A percentile compares a stretch with the other conserved stretches of the same genome.
Evolutionary conservation across 2,329 filamentous ascomycete genomes (phyloP).

Genomic region (Xylariaceae sp.): DNA sequence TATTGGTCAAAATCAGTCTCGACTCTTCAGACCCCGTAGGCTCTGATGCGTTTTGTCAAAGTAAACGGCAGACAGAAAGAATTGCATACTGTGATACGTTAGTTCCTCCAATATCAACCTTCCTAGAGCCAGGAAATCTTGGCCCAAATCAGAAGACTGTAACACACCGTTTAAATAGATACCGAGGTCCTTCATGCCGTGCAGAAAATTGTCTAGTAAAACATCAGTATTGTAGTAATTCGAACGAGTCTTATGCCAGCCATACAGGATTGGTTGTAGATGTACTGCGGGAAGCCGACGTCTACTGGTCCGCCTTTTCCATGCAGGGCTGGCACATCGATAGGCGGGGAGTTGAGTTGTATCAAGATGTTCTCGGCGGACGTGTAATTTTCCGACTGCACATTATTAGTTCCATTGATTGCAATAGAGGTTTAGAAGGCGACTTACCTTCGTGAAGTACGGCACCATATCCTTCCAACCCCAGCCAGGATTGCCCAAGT

Average conservation of each 20-base stretch:
- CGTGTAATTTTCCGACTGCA: slow-evolving; percentile 38
- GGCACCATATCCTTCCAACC: slow-evolving; percentile 43
- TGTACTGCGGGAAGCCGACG: slow-evolving; percentile 37
- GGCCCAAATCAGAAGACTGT: too few relatives aligned
- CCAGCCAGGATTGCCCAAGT: slow-evolving; percentile 42
- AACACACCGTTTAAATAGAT: slow-evolving; percentile 27
- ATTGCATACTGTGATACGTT: too few relatives aligned
- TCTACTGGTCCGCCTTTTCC: slow-evolving; percentile 37
- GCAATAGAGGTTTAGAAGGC: neutral
- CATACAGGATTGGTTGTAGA: slow-evolving; percentile 41
- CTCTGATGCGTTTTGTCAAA: too few relatives aligned
- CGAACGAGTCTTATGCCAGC: neutral
- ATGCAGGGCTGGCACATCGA: slow-evolving; percentile 29
- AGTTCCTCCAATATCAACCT: too few relatives aligned
- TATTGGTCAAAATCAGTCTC: too few relatives aligned
- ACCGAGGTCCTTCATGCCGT: slow-evolving; percentile 37
- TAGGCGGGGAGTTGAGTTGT: slow-evolving; percentile 20
- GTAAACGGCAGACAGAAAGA: too few relatives aligned
- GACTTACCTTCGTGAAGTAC: slow-evolving; percentile 47
- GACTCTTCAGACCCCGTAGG: too few relatives aligned
- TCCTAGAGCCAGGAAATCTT: too few relatives aligned
- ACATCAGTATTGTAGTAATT: slow-evolving; percentile 7
- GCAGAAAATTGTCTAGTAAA: slow-evolving; percentile 36
- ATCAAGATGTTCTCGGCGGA: slow-evolving; percentile 21
- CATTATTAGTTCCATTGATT: neutral